These are phyloP conservation scores for Aspergillus jensenii DNA, from an alignment of 2,329 filamentous ascomycete species.

Conservation along the genomic window DNA sequence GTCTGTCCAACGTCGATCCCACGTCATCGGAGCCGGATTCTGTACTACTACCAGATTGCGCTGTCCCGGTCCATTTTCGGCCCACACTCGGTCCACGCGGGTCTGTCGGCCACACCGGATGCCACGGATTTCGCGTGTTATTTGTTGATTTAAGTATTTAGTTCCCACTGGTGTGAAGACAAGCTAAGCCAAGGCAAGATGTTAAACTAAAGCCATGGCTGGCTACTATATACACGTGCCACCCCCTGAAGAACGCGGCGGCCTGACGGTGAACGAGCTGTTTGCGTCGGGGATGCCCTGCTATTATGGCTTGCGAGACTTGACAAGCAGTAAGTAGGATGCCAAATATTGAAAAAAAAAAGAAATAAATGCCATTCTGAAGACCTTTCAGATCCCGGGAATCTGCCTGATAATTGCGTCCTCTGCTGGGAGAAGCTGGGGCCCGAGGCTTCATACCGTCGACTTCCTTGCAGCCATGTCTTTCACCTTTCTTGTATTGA, in stretches of 20 bases:
- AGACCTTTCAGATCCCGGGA: not conserved
- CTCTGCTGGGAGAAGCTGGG: not conserved
- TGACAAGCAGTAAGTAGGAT: not conserved
- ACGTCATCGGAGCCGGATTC: not conserved
- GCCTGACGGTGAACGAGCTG: not conserved
- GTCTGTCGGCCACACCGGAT: not conserved
- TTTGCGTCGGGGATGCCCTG: not conserved
- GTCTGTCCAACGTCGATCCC: not conserved
- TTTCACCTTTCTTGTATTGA: not conserved
- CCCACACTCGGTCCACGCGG: not conserved
- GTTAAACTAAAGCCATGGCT: not conserved
- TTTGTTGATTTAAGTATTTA: not conserved
- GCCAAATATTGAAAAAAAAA: not conserved
- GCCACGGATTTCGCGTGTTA: not conserved
- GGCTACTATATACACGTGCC: not conserved
- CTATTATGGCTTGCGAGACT: not conserved
- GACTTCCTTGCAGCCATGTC: not conserved
- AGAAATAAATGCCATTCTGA: not conserved
- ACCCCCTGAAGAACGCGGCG: not conserved
- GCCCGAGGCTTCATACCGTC: not conserved
- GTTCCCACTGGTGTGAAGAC: not conserved
- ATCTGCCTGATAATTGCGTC: not conserved
- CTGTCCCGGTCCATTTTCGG: not conserved
- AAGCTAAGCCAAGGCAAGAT: not conserved
- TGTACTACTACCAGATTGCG: not conserved